These are phyloP conservation scores for Dipteronia dyeriana DNA, from an alignment of 345 rosid species.

Conservation along the genomic window DNA sequence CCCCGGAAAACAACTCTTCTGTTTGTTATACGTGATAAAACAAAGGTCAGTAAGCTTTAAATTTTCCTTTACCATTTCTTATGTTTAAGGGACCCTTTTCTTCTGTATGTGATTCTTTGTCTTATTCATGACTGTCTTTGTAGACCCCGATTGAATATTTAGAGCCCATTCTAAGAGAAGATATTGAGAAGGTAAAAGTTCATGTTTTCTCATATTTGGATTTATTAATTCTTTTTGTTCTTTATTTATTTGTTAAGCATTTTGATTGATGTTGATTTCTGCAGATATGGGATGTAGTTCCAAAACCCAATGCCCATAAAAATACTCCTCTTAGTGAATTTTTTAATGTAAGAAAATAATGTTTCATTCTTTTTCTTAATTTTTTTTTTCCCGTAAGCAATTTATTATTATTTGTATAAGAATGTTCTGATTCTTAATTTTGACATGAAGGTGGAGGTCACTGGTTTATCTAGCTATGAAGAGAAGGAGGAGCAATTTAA, in stretches of 20 bases:
- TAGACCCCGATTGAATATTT: constrained; percentile 78
- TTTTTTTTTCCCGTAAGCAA: background rate
- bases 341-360: constrained; percentile 59
- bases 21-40: constrained; percentile 89
- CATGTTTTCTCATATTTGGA: background rate
- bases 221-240: background rate
- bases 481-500: constrained; percentile 71
- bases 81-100: constrained; percentile 14
- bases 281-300: constrained; percentile 87
- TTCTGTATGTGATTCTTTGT: constrained; percentile 10
- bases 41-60: constrained; percentile 51
- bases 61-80: background rate
- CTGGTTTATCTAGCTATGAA: constrained; percentile 79
- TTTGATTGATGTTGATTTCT: constrained; percentile 17
- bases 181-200: constrained; percentile 66
- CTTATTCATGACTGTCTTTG: constrained; percentile 8
- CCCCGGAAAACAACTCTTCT: constrained; percentile 88
- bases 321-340: constrained; percentile 79
- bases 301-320: constrained; percentile 69
- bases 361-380: background rate
- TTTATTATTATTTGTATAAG: background rate
- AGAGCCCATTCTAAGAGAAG: constrained; percentile 69
- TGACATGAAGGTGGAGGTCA: constrained; percentile 67
- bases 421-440: constrained; percentile 15
- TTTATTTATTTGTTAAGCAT: constrained; percentile 17